These are phyloP conservation scores for Tylopilus plumbeoviolaceoides DNA, from an alignment of 768 basidiomycete species.

Conservation along the genomic window DNA sequence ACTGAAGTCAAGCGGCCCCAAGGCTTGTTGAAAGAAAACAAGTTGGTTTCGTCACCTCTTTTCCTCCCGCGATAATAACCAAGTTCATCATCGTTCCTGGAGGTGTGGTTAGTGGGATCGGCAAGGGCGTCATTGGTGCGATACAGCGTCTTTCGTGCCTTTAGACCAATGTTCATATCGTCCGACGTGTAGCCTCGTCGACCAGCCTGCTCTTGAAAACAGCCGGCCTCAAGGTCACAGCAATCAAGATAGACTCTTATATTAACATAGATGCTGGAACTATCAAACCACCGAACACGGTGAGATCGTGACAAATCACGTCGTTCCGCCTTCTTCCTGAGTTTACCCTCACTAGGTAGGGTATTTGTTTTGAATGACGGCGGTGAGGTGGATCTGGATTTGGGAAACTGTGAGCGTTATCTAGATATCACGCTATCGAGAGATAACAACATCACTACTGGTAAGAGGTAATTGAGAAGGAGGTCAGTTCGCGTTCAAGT, in stretches of 20 bases:
- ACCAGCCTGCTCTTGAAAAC: constrained; percentile 95
- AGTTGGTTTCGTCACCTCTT: background rate
- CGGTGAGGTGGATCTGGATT: constrained; percentile 95
- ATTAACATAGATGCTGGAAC: constrained; percentile 99
- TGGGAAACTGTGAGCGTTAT: constrained; percentile 98
- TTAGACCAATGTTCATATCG: constrained; percentile 19
- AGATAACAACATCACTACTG: constrained; percentile 98
- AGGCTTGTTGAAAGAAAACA: background rate
- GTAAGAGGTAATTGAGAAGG: constrained; percentile 98
- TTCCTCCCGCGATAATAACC: constrained; percentile 51
- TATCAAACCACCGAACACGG: constrained; percentile 98
- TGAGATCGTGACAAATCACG: constrained; percentile 36
- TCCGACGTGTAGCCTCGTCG: constrained; percentile 70
- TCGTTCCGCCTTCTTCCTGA: constrained; percentile 21
- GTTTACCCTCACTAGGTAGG: constrained; percentile 56
- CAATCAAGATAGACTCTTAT: constrained; percentile 99
- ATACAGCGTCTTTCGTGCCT: constrained; percentile 16
- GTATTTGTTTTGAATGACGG: constrained; percentile 98
- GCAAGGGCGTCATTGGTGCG: constrained; percentile 98
- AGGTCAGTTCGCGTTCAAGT: constrained; percentile 52
- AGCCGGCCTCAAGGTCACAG: constrained; percentile 92
- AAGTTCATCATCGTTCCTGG: constrained; percentile 97
- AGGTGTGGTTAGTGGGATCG: constrained; percentile 97
- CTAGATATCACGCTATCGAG: constrained; percentile 88
- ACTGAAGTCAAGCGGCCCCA: too few species aligned